phyloP scores from a whole-genome alignment of 116 monocot genomes.

The Posidonia oceanica region DNA sequence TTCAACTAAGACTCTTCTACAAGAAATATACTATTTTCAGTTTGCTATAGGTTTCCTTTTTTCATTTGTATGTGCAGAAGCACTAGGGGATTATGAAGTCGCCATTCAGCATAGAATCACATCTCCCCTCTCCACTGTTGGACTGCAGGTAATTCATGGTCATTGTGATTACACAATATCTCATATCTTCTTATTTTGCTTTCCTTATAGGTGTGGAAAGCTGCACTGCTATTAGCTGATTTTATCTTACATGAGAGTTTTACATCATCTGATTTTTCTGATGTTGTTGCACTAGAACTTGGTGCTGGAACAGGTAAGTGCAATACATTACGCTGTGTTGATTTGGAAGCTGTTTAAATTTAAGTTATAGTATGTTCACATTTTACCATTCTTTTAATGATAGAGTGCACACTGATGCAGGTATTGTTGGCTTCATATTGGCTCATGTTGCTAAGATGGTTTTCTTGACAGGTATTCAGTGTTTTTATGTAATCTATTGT shows the following conservation, averaged over 20 bases:
- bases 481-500: background rate
- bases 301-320: slow-evolving; percentile 84
- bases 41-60: background rate
- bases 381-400: no score
- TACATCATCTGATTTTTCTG: slow-evolving; percentile 57
- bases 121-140: slow-evolving; percentile 70
- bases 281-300: slow-evolving; percentile 64
- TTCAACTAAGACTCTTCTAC: no score
- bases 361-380: no score
- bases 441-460: slow-evolving; percentile 51
- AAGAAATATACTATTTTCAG: background rate
- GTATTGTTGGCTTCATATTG: slow-evolving; percentile 60
- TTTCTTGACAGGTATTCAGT: slow-evolving; percentile 67
- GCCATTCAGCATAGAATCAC: slow-evolving; percentile 72
- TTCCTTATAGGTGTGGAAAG: slow-evolving; percentile 75
- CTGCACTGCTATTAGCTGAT: slow-evolving; percentile 66
- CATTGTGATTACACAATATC: background rate
- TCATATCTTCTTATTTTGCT: slow-evolving; percentile 1
- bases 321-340: background rate
- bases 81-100: slow-evolving; percentile 21
- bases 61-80: slow-evolving; percentile 18
- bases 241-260: slow-evolving; percentile 55
- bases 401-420: slow-evolving; percentile 11
- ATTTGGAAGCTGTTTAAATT: no score
- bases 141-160: slow-evolving; percentile 54